phyloP scores from a whole-genome alignment of 1,284 basidiomycete species.

The Microbotryum saponariae region DNA sequence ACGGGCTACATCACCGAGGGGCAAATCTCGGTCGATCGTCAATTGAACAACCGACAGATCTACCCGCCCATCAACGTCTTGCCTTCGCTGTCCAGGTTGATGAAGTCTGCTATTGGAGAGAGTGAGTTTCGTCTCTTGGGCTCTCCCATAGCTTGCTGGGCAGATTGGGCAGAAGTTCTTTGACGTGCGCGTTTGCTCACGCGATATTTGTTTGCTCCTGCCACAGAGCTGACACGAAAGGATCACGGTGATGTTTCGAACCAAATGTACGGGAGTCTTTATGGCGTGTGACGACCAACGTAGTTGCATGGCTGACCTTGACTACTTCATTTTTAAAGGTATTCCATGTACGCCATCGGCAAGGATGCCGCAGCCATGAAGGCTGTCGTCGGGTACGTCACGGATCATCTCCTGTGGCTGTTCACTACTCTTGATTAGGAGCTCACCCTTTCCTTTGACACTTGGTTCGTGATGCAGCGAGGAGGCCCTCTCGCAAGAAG shows the following conservation, averaged over 20 bases:
- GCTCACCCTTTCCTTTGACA: too few relatives aligned
- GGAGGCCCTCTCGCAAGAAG: conserved; percentile 87
- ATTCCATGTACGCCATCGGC: conserved; percentile 95
- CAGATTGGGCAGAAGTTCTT: too few relatives aligned
- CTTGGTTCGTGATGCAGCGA: conserved; percentile 45
- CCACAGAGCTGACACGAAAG: conserved; percentile 67
- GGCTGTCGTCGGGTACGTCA: conserved; percentile 73
- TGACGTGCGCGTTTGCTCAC: too few relatives aligned
- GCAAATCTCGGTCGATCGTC: conserved; percentile 95
- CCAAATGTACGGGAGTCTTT: conserved; percentile 56
- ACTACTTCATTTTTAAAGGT: conserved; percentile 47
- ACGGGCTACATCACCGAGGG: conserved; percentile 99
- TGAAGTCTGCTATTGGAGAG: conserved; percentile 99
- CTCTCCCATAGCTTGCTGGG: too few relatives aligned
- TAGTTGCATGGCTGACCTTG: not conserved
- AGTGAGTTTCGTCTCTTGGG: conserved; percentile 41
- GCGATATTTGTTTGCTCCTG: too few relatives aligned
- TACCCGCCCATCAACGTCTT: conserved; percentile 99
- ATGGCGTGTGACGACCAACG: conserved; percentile 23
- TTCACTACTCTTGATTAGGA: too few relatives aligned
- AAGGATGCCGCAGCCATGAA: conserved; percentile 98
- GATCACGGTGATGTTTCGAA: conserved; percentile 99
- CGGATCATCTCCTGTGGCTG: too few relatives aligned
- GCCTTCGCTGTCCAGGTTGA: conserved; percentile 94
- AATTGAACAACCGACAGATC: conserved; percentile 60